A percentile compares a stretch with the other conserved stretches of the same genome.
phyloP scores from a whole-genome alignment of 768 basidiomycete species.

The Boletus tomentosulus region DNA sequence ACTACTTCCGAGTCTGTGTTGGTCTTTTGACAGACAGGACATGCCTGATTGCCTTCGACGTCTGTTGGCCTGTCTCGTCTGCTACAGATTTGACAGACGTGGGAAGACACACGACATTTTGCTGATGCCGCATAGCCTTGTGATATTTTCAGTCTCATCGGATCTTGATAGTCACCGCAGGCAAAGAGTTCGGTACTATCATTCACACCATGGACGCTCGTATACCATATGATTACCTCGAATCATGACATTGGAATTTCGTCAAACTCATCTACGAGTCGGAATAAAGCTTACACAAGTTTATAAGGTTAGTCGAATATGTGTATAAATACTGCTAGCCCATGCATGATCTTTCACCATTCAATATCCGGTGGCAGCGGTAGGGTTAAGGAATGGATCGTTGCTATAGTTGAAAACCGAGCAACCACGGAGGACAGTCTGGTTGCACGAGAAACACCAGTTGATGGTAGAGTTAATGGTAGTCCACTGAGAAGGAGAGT shows the following conservation, averaged over 20 bases:
- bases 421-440: constrained; percentile 30
- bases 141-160: not conserved
- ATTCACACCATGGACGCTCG: not conserved
- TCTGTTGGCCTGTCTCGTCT: too few relatives aligned
- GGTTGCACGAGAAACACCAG: constrained; percentile 34
- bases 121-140: too few relatives aligned
- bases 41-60: too few relatives aligned
- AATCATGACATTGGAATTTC: not conserved
- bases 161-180: not conserved
- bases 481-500: constrained; percentile 11
- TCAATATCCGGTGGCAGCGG: constrained; percentile 28
- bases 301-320: not conserved
- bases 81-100: too few relatives aligned
- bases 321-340: not conserved
- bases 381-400: constrained; percentile 26
- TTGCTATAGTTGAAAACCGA: constrained; percentile 28
- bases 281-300: not conserved
- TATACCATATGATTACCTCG: not conserved
- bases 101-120: too few relatives aligned
- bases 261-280: not conserved
- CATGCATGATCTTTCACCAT: not conserved
- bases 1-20: too few relatives aligned
- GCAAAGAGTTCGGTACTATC: not conserved
- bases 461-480: constrained; percentile 30
- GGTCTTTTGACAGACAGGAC: too few relatives aligned